Conservation (phyloP, 441 rosid species). For the Brassica balearica region DNA sequence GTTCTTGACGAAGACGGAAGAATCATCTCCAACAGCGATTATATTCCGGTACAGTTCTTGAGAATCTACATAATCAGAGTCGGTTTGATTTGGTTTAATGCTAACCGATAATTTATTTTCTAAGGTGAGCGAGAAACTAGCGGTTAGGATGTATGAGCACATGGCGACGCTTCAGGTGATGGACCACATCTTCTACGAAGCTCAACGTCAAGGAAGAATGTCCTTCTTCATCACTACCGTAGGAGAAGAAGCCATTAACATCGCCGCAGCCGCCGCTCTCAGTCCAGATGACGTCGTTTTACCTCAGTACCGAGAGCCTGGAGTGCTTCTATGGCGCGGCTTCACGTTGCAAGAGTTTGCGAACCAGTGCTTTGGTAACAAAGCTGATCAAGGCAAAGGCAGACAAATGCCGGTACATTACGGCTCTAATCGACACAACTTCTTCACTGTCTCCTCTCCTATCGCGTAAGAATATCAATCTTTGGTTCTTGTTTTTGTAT, state of each 20-base stretch:
- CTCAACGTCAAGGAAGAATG: constrained; percentile 83
- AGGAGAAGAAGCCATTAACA: constrained; percentile 81
- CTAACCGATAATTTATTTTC: neutral
- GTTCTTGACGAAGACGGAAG: constrained; percentile 62
- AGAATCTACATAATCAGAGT: neutral
- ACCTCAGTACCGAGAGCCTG: constrained; percentile 85
- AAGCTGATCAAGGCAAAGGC: constrained; percentile 74
- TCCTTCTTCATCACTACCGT: constrained; percentile 66
- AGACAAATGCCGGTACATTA: constrained; percentile 87
- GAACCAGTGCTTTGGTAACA: constrained; percentile 72
- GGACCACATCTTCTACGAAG: constrained; percentile 75
- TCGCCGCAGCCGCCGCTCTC: constrained; percentile 83
- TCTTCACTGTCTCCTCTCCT: constrained; percentile 75
- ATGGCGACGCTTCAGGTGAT: constrained; percentile 80
- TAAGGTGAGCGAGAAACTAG: constrained; percentile 64
- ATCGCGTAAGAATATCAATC: constrained; percentile 54
- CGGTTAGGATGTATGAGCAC: constrained; percentile 60
- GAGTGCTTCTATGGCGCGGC: constrained; percentile 79
- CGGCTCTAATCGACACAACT: constrained; percentile 68
- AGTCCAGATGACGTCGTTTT: constrained; percentile 60
- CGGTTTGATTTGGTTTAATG: constrained; percentile 17
- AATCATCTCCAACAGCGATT: constrained; percentile 38
- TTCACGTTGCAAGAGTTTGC: constrained; percentile 74
- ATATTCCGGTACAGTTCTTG: constrained; percentile 49
- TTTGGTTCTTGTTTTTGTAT: neutral